Evolutionary conservation across 2,329 filamentous ascomycete genomes (phyloP).

Genomic region (Pseudophaeomoniella oleicola): DNA sequence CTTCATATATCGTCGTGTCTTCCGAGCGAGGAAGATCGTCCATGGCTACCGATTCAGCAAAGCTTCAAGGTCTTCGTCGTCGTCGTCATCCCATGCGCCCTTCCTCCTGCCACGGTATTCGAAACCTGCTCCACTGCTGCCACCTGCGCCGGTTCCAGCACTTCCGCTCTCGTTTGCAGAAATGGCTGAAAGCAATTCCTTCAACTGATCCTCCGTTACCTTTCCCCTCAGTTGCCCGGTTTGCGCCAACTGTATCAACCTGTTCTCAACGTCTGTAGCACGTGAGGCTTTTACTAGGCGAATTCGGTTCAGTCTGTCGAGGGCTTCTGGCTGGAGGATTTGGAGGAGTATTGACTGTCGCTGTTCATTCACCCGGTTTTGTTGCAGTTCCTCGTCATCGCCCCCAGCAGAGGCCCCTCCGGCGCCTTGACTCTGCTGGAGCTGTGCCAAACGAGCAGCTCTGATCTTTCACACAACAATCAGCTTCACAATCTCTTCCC

Average conservation of each 20-base stretch:
- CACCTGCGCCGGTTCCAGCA: neutral
- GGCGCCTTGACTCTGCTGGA: neutral
- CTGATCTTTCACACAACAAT: neutral
- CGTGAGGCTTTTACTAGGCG: slow-evolving; percentile 88
- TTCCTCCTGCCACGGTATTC: neutral
- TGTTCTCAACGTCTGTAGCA: slow-evolving; percentile 79
- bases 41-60: neutral
- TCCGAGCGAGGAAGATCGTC: too few species aligned
- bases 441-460: neutral
- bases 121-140: neutral
- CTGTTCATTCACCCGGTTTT: neutral
- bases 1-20: too few species aligned
- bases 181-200: slow-evolving; percentile 52
- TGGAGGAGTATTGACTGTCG: slow-evolving; percentile 57
- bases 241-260: slow-evolving; percentile 81
- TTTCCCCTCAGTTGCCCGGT: slow-evolving; percentile 74
- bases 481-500: too few species aligned
- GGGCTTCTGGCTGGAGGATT: slow-evolving; percentile 87
- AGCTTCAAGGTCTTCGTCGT: neutral
- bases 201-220: slow-evolving; percentile 84
- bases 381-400: neutral
- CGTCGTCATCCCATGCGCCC: neutral
- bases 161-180: neutral
- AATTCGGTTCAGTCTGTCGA: slow-evolving; percentile 85
- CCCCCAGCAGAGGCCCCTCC: neutral